Evolutionary conservation across 805 yeast species (phyloP).

Genomic region (Kazachstania taianensis): DNA sequence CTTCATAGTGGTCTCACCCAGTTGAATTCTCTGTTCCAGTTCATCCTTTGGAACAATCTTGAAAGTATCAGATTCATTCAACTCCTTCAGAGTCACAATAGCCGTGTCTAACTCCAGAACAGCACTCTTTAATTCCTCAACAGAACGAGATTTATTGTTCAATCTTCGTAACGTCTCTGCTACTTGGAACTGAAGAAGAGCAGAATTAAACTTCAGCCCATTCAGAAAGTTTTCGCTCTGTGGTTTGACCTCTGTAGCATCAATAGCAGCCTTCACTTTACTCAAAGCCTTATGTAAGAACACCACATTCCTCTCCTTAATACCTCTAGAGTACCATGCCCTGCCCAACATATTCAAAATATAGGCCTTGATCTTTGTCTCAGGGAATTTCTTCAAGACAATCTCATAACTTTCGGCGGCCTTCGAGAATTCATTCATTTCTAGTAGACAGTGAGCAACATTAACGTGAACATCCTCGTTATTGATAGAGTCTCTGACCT

Average conservation of each 20-base stretch:
- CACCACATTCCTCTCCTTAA: conserved; percentile 52
- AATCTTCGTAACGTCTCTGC: conserved; percentile 72
- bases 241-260: conserved; percentile 13
- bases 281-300: conserved; percentile 53
- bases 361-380: conserved; percentile 53
- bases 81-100: conserved; percentile 44
- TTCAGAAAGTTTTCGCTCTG: conserved; percentile 32
- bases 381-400: conserved; percentile 52
- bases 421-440: conserved; percentile 69
- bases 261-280: conserved; percentile 49
- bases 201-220: conserved; percentile 63
- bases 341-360: conserved; percentile 68
- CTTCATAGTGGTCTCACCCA: conserved; percentile 69
- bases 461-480: conserved; percentile 78
- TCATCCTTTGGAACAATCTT: conserved; percentile 78
- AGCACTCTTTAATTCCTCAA: conserved; percentile 50
- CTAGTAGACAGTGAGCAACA: conserved; percentile 78
- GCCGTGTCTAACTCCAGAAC: conserved; percentile 52
- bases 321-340: conserved; percentile 79
- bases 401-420: conserved; percentile 84
- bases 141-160: conserved; percentile 46
- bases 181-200: conserved; percentile 74
- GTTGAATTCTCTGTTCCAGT: conserved; percentile 72
- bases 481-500: conserved; percentile 79
- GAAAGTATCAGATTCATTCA: conserved; percentile 38